A percentile compares a stretch with the other conserved stretches of the same genome.
Evolutionary conservation across 257 asterid genomes (phyloP).

Genomic region (Lavandula angustifolia): DNA sequence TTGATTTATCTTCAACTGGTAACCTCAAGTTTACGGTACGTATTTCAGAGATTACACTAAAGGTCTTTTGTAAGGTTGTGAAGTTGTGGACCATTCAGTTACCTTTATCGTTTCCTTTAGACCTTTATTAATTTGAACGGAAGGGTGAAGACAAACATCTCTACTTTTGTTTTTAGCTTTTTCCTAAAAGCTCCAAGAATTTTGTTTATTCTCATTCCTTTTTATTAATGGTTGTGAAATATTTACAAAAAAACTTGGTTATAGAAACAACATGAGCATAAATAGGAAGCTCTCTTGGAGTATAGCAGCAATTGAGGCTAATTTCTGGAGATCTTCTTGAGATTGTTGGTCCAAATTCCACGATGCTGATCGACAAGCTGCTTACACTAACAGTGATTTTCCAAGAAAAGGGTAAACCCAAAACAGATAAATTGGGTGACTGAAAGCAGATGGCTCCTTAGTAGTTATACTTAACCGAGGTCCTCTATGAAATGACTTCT

Average conservation of each 20-base stretch:
- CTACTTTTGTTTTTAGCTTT: no score
- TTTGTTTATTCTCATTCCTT: background rate
- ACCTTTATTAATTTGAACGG: no score
- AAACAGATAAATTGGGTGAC: constrained; percentile 1
- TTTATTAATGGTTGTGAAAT: background rate
- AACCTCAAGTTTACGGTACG: constrained; percentile 4
- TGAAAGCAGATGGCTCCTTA: background rate
- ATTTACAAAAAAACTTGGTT: background rate
- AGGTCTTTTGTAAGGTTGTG: background rate
- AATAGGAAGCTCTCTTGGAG: background rate
- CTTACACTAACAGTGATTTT: background rate
- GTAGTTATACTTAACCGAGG: background rate
- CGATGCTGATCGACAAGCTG: background rate
- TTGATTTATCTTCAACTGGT: background rate
- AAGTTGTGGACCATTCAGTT: background rate
- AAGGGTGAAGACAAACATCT: no score
- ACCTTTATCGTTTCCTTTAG: no score
- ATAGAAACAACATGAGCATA: constrained; percentile 1
- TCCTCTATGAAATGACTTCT: background rate
- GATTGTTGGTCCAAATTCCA: constrained; percentile 3
- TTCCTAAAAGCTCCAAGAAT: no score
- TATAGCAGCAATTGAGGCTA: background rate
- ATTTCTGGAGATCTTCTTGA: background rate
- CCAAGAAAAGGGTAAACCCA: background rate
- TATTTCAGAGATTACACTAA: background rate